phyloP scores from a whole-genome alignment of 495 filamentous ascomycete species.

The Aspergillus olivimuriae region DNA sequence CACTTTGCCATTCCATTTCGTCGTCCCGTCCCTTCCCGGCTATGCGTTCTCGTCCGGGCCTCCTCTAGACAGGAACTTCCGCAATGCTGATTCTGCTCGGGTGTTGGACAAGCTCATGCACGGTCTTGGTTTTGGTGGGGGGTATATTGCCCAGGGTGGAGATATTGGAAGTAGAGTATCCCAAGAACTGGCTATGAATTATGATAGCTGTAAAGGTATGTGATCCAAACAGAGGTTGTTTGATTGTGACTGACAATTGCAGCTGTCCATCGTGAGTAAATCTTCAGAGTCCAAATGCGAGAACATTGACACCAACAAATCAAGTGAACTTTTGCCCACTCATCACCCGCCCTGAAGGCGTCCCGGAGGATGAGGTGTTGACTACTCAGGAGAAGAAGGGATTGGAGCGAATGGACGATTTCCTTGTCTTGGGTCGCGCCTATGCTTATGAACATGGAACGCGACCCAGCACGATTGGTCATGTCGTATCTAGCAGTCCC shows the following conservation, averaged over 20 bases:
- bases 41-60: slow-evolving; percentile 53
- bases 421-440: slow-evolving; percentile 34
- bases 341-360: slow-evolving; percentile 46
- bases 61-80: slow-evolving; percentile 44
- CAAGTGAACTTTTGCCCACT: slow-evolving; percentile 36
- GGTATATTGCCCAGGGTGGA: slow-evolving; percentile 62
- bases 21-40: slow-evolving; percentile 59
- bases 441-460: slow-evolving; percentile 57
- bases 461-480: slow-evolving; percentile 54
- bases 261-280: slow-evolving; percentile 31
- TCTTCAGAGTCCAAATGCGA: too few relatives aligned
- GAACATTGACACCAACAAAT: not conserved
- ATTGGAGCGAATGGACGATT: slow-evolving; percentile 25
- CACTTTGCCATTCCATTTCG: slow-evolving; percentile 57
- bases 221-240: not conserved
- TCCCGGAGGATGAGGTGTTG: slow-evolving; percentile 46
- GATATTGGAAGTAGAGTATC: slow-evolving; percentile 55
- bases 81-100: slow-evolving; percentile 31
- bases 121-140: slow-evolving; percentile 46
- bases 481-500: slow-evolving; percentile 50
- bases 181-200: slow-evolving; percentile 31
- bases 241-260: too few relatives aligned
- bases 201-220: slow-evolving; percentile 41
- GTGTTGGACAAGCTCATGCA: slow-evolving; percentile 55
- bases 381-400: slow-evolving; percentile 29